A percentile compares a stretch with the other conserved stretches of the same genome.
These are phyloP conservation scores for Dendrobium chrysotoxum DNA, from an alignment of 106 monocot genomes.

Conservation along the genomic window DNA sequence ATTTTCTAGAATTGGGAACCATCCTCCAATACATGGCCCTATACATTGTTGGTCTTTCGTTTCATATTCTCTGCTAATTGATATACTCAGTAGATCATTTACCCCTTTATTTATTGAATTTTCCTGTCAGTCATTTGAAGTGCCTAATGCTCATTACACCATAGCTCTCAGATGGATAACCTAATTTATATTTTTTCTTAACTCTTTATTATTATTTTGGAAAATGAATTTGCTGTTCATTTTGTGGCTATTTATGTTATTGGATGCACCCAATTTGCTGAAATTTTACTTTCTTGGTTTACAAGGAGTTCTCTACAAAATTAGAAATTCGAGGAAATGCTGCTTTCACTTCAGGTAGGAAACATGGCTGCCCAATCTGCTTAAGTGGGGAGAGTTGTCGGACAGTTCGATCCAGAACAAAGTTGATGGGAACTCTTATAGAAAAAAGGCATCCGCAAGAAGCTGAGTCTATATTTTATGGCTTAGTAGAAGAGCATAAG, in stretches of 20 bases:
- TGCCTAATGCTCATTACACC: not conserved
- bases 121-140: not conserved
- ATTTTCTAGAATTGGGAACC: no score
- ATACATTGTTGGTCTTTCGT: no score
- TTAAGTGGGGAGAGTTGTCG: slow-evolving; percentile 49
- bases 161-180: not conserved
- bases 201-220: not conserved
- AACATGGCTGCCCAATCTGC: slow-evolving; percentile 40
- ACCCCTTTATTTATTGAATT: no score
- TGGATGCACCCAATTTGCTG: not conserved
- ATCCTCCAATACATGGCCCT: no score
- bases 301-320: slow-evolving; percentile 13
- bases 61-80: no score
- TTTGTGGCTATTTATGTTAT: not conserved
- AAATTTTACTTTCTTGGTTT: slow-evolving; percentile 7
- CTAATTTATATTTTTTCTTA: not conserved
- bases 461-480: slow-evolving; percentile 44
- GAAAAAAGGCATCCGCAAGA: slow-evolving; percentile 53
- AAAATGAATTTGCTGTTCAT: not conserved
- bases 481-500: slow-evolving; percentile 52
- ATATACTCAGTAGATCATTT: not conserved
- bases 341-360: not conserved
- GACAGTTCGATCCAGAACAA: slow-evolving; percentile 55
- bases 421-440: slow-evolving; percentile 54
- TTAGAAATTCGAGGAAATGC: slow-evolving; percentile 12